Evolutionary conservation across 106 monocot genomes (phyloP).

Genomic region (Platanthera zijinensis): DNA sequence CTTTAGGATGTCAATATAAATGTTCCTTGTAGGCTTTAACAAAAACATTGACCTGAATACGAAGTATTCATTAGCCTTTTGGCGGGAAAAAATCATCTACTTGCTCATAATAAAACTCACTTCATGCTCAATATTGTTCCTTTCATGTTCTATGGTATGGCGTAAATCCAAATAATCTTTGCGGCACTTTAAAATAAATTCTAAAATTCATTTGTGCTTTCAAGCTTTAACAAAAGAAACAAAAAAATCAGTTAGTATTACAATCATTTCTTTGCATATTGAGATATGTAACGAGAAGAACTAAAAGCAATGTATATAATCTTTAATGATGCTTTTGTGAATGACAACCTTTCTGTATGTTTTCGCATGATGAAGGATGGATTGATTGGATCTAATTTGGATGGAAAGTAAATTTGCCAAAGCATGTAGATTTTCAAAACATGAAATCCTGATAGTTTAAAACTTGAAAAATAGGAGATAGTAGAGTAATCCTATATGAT

Average conservation of each 20-base stretch:
- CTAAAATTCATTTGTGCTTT: slow-evolving; percentile 71
- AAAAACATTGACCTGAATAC: slow-evolving; percentile 67
- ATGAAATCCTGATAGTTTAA: not conserved
- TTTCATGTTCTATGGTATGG: slow-evolving; percentile 80
- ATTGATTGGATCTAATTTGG: slow-evolving; percentile 61
- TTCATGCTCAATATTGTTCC: slow-evolving; percentile 93
- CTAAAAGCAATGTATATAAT: slow-evolving; percentile 36
- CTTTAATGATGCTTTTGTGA: slow-evolving; percentile 69
- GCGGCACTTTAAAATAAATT: slow-evolving; percentile 67
- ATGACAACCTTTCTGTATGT: slow-evolving; percentile 42
- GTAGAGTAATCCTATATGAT: not conserved
- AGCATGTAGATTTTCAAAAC: not conserved
- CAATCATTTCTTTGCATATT: not conserved
- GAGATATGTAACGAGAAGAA: not conserved
- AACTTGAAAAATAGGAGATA: not conserved
- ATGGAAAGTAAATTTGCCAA: slow-evolving; percentile 19
- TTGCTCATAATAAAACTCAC: slow-evolving; percentile 23
- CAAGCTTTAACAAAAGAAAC: slow-evolving; percentile 48
- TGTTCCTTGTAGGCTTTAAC: slow-evolving; percentile 90
- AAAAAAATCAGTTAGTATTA: not conserved
- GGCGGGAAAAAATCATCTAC: not conserved
- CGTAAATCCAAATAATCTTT: slow-evolving; percentile 93
- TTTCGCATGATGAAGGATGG: slow-evolving; percentile 88
- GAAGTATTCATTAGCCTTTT: not conserved
- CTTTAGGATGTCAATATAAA: slow-evolving; percentile 88